phyloP scores from a whole-genome alignment of 148 eudicot genomes.

The Rhododendron williamsianum region DNA sequence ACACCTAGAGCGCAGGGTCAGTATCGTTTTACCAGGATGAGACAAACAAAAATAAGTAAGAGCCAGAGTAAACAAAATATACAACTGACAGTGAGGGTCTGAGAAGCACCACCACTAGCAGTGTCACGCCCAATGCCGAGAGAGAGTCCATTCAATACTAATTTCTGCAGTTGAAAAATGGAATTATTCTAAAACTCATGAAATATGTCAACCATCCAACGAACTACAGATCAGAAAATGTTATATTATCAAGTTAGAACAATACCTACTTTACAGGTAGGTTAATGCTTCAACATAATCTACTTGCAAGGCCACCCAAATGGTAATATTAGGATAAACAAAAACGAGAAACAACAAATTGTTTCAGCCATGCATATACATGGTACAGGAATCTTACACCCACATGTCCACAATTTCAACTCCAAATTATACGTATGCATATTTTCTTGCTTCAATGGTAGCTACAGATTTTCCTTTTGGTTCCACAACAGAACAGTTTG shows the following conservation, averaged over 20 bases:
- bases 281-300: not conserved
- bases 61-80: not conserved
- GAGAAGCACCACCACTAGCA: constrained; percentile 91
- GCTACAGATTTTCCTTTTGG: not conserved
- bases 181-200: not conserved
- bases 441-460: not conserved
- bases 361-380: not conserved
- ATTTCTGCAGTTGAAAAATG: constrained; percentile 35
- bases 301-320: not conserved
- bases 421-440: not conserved
- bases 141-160: constrained; percentile 85
- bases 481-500: not conserved
- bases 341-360: not conserved
- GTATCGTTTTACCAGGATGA: not conserved
- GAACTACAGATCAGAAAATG: not conserved
- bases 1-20: not conserved
- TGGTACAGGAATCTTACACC: not conserved
- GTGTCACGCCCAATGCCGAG: constrained; percentile 97
- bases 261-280: not conserved
- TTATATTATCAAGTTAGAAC: not conserved
- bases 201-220: not conserved
- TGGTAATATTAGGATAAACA: not conserved
- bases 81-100: constrained; percentile 74
- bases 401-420: not conserved
- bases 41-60: not conserved